Evolutionary conservation across 169 alveolate species (phyloP), one percentile per base, ranked within the genome.

Genomic region (Eimeria praecox): DNA sequence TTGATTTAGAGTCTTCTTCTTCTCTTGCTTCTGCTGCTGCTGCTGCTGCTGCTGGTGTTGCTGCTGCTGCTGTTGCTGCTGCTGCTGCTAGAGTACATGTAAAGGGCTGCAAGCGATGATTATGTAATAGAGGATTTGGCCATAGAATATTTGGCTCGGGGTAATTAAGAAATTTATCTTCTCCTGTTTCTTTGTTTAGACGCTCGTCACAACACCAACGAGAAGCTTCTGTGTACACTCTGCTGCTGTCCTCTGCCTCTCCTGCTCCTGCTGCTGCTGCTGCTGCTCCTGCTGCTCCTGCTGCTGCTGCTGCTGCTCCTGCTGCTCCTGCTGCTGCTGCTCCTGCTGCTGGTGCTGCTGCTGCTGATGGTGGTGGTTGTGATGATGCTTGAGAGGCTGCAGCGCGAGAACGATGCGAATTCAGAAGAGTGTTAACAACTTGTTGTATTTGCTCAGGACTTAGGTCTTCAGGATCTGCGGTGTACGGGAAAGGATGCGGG

Each of bases 121-220:
- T 87, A 86, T 95, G 95, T n/a, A 95, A 77, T 52, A 90, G 78
- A 3, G 96, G 92, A 38, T 95, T 95, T 62, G 96, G 96, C 96
- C 96, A 95, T 35, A 95, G 33, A 33, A 90, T 54, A 64, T 94
- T 92, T 14, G 95, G 95, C 54, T 92, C 95, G 30, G 95, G 95
- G 73, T 75, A 83, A 90, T 75, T 78, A 20, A 64, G 75, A 9
- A 27, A n/a, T 88, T 77, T 69, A 24, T 27, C 85, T 33, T n/a
- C 80, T 33, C 90, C 95, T 35, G 42, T 30, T 30, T 77, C 95
- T 12, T 27, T 82, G 14, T 44, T n/a, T n/a, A 24, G 20, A 49
- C 16, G 49, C 30, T 20, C 44, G n/a, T 46, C 75, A 2, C 75
- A 46, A 49, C 90, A 82, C 90, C 90, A 82, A 18, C 90, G 33